Evolutionary conservation across 2,329 filamentous ascomycete species (phyloP).

Genomic region (Ophiognomonia clavigignenti-juglandacearum): DNA sequence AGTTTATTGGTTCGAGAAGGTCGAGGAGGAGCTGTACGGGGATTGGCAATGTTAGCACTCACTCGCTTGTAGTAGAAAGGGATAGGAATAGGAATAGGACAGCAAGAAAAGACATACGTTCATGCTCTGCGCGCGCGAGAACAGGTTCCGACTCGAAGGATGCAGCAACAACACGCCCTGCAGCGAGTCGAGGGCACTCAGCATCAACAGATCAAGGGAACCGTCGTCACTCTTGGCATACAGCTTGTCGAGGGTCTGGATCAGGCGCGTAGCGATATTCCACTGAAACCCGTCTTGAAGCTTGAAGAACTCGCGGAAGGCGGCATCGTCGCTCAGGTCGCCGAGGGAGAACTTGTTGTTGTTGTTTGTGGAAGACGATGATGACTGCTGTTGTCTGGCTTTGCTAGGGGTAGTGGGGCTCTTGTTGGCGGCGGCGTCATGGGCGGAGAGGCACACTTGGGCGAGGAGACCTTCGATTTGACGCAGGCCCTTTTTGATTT

Average conservation of each 20-base stretch:
- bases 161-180: conserved; percentile 87
- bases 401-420: conserved; percentile 29
- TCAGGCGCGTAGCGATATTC: conserved; percentile 86
- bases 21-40: conserved; percentile 68
- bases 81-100: no score
- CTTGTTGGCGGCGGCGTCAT: conserved; percentile 23
- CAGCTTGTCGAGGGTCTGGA: conserved; percentile 79
- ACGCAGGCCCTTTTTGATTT: conserved; percentile 88
- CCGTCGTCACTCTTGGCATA: conserved; percentile 78
- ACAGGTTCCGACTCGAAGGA: conserved; percentile 81
- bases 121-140: conserved; percentile 89
- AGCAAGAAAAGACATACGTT: conserved; percentile 58
- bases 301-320: conserved; percentile 94
- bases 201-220: conserved; percentile 81
- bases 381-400: neutral
- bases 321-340: conserved; percentile 74
- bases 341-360: conserved; percentile 36
- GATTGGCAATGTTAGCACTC: neutral
- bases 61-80: conserved; percentile 24
- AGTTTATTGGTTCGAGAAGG: conserved; percentile 87
- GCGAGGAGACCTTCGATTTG: conserved; percentile 92
- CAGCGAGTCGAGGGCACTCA: conserved; percentile 81
- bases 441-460: conserved; percentile 78
- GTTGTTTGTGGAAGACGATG: neutral
- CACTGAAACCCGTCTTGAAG: conserved; percentile 96